A percentile compares a stretch with the other conserved stretches of the same genome.
Conservation (phyloP, 2,329 filamentous ascomycete genomes). For the Penicillium sp. region DNA sequence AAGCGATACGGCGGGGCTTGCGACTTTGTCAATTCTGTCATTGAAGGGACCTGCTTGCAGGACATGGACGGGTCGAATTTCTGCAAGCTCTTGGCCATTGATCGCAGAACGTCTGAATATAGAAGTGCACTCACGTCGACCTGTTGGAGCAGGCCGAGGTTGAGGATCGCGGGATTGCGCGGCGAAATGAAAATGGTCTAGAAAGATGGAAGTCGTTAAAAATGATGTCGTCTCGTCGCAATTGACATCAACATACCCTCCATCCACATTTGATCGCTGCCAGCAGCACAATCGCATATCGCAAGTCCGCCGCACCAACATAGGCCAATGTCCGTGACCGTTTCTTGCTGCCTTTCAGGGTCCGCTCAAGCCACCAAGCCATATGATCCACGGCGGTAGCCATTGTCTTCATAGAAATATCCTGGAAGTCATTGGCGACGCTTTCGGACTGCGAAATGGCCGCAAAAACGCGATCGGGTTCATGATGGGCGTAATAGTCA, state of each 20-base stretch:
- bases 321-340: constrained; percentile 12
- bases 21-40: constrained; percentile 10
- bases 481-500: constrained; percentile 18
- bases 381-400: constrained; percentile 12
- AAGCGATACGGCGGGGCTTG: constrained; percentile 7
- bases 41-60: constrained; percentile 15
- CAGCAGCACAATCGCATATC: constrained; percentile 12
- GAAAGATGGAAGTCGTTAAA: neutral
- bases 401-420: constrained; percentile 13
- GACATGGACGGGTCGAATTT: constrained; percentile 16
- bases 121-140: constrained; percentile 12
- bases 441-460: constrained; percentile 10
- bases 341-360: constrained; percentile 8
- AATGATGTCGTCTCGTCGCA: neutral
- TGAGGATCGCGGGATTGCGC: constrained; percentile 12
- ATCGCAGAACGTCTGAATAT: constrained; percentile 9
- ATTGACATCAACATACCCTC: constrained; percentile 10
- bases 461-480: constrained; percentile 14
- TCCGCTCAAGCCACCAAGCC: constrained; percentile 14
- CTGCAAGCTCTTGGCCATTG: constrained; percentile 10
- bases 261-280: constrained; percentile 18
- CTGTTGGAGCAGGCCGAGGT: constrained; percentile 16
- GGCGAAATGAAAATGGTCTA: constrained; percentile 16
- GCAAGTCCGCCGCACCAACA: constrained; percentile 12
- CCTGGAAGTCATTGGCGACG: constrained; percentile 11